Conservation (phyloP, 1,139 yeast species). For the Lodderomyces parapsilosis region DNA sequence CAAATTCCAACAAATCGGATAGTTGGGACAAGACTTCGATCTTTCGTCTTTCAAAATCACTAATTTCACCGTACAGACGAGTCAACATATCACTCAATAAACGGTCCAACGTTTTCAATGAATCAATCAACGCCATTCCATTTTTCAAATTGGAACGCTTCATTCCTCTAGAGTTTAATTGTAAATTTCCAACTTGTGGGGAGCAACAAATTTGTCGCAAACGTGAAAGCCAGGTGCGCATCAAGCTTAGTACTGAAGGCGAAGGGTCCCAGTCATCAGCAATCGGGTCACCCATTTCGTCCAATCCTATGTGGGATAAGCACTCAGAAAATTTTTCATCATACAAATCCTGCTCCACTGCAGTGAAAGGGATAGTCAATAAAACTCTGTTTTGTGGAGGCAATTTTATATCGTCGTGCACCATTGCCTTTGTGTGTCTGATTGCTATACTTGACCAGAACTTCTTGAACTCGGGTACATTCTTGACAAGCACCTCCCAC, state of each 20-base stretch:
- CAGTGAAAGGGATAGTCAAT: slow-evolving; percentile 70
- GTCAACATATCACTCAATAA: slow-evolving; percentile 65
- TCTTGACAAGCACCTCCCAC: slow-evolving; percentile 31
- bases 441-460: slow-evolving; percentile 55
- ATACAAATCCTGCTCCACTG: slow-evolving; percentile 82
- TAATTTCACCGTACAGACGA: slow-evolving; percentile 48
- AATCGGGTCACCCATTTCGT: slow-evolving; percentile 55
- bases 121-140: background rate
- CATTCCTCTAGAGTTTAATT: slow-evolving; percentile 30
- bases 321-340: slow-evolving; percentile 61
- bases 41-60: slow-evolving; percentile 48
- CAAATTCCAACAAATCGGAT: slow-evolving; percentile 65
- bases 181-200: slow-evolving; percentile 61
- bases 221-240: slow-evolving; percentile 66
- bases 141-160: slow-evolving; percentile 15
- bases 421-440: slow-evolving; percentile 84
- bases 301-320: slow-evolving; percentile 59
- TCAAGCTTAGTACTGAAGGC: slow-evolving; percentile 34
- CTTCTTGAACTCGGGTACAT: slow-evolving; percentile 41
- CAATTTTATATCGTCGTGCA: slow-evolving; percentile 67
- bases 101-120: slow-evolving; percentile 60
- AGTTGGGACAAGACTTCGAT: slow-evolving; percentile 44
- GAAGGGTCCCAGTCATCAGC: slow-evolving; percentile 48
- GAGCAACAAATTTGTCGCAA: slow-evolving; percentile 83
- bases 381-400: slow-evolving; percentile 77